phyloP scores from a whole-genome alignment of 495 filamentous ascomycete genomes.

The Mytilinidion resinicola region DNA sequence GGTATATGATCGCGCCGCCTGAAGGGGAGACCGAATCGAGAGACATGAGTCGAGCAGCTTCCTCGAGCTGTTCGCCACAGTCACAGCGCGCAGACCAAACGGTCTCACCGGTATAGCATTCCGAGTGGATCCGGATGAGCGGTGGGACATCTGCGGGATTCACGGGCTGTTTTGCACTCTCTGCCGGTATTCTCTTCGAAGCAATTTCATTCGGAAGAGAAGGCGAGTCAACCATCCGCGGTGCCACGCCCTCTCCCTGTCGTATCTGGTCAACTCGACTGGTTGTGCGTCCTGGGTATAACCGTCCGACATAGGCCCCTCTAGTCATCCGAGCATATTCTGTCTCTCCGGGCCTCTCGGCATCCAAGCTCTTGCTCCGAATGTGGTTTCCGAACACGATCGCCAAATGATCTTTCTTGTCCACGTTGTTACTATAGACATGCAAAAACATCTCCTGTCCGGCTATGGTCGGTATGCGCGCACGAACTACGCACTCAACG shows the following conservation, averaged over 20 bases:
- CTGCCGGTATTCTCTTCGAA: not conserved
- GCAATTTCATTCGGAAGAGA: not conserved
- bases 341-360: conserved; percentile 75
- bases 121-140: conserved; percentile 89
- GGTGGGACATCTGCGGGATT: conserved; percentile 40
- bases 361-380: conserved; percentile 71
- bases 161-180: not conserved
- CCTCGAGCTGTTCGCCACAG: conserved; percentile 95
- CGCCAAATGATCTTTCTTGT: conserved; percentile 95
- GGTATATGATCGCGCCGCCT: conserved; percentile 88
- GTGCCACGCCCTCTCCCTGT: conserved; percentile 25
- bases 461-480: conserved; percentile 51
- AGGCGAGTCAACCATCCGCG: not conserved
- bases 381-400: conserved; percentile 91
- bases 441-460: conserved; percentile 97
- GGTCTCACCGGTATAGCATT: conserved; percentile 98
- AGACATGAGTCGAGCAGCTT: conserved; percentile 91
- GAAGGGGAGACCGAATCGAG: conserved; percentile 53
- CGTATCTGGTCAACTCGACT: conserved; percentile 46
- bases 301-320: conserved; percentile 80
- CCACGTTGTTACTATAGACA: conserved; percentile 84
- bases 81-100: conserved; percentile 97
- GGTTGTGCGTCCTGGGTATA: conserved; percentile 77
- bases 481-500: conserved; percentile 40
- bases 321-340: conserved; percentile 95